phyloP scores from a whole-genome alignment of 2,329 filamentous ascomycete species.

The Curvularia hawaiiensis region DNA sequence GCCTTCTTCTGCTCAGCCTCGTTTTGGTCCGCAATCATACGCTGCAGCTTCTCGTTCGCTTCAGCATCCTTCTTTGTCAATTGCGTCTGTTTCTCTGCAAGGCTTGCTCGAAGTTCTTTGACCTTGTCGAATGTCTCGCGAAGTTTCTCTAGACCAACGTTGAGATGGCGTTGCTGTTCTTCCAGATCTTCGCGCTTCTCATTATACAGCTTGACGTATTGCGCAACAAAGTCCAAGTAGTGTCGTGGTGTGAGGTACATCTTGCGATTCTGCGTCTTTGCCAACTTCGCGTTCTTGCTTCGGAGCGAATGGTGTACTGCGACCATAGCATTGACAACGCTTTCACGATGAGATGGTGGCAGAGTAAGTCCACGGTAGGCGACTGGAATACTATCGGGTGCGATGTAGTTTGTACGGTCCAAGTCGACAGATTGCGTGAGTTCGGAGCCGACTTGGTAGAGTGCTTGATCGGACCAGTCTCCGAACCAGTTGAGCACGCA shows the following conservation, averaged over 20 bases:
- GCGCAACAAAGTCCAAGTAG: conserved; percentile 96
- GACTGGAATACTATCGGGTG: conserved; percentile 89
- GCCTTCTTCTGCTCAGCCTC: conserved; percentile 92
- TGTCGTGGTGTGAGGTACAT: conserved; percentile 96
- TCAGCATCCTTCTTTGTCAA: conserved; percentile 93
- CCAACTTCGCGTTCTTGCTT: conserved; percentile 83
- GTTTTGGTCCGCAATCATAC: conserved; percentile 94
- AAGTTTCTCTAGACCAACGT: conserved; percentile 96
- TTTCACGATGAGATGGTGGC: conserved; percentile 87
- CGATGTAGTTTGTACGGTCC: conserved; percentile 81
- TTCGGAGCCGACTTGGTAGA: conserved; percentile 97
- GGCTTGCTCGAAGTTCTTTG: conserved; percentile 83
- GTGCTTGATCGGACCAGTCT: conserved; percentile 98
- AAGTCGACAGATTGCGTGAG: conserved; percentile 96
- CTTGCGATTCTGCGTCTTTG: conserved; percentile 88
- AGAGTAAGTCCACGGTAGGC: conserved; percentile 85
- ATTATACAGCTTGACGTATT: conserved; percentile 96
- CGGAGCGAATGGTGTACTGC: conserved; percentile 97
- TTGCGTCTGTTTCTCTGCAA: conserved; percentile 93
- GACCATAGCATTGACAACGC: conserved; percentile 97
- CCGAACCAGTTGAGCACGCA: conserved; percentile 99
- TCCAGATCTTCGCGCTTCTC: conserved; percentile 98
- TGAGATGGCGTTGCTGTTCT: conserved; percentile 97
- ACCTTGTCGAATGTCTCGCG: conserved; percentile 98
- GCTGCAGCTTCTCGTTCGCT: conserved; percentile 95